These are phyloP conservation scores for Elongisporangium anandrum DNA, from an alignment of 352 stramenopile species.

Conservation along the genomic window DNA sequence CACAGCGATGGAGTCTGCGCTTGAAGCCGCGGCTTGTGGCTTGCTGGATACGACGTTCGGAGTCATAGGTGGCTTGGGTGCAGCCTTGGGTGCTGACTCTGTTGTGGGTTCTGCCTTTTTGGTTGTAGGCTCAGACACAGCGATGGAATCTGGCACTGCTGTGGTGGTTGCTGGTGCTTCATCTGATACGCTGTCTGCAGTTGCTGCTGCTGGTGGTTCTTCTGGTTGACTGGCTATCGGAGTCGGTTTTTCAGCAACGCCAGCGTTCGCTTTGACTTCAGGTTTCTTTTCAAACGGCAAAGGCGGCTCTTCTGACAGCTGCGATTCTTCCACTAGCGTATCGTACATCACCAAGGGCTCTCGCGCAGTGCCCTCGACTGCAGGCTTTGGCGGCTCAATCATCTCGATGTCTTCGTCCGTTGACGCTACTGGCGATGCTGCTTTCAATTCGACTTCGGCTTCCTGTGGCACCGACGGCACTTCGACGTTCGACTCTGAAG, in stretches of 20 bases:
- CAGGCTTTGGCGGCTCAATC: background rate
- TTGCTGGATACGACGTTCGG: background rate
- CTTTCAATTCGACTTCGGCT: too few relatives aligned
- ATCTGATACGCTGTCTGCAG: background rate
- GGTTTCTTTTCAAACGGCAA: constrained; percentile 6
- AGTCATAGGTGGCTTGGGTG: background rate
- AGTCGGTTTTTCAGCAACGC: background rate
- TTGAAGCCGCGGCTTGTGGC: background rate
- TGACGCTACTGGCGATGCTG: background rate
- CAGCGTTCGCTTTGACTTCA: background rate
- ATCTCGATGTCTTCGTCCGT: background rate
- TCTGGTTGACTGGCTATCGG: background rate
- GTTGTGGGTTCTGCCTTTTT: background rate
- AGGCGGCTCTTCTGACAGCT: background rate
- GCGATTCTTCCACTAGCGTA: background rate
- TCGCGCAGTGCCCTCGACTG: background rate
- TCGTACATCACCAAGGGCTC: background rate
- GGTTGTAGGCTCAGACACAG: background rate
- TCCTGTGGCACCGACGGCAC: background rate
- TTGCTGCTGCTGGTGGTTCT: background rate
- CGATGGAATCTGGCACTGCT: background rate
- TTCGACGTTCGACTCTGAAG: background rate
- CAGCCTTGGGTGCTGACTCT: background rate
- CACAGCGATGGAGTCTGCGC: background rate
- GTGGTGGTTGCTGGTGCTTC: background rate